Base-by-base conservation (phyloP, 805 yeast genomes). In the Kodamaea neixiangensis region DNA sequence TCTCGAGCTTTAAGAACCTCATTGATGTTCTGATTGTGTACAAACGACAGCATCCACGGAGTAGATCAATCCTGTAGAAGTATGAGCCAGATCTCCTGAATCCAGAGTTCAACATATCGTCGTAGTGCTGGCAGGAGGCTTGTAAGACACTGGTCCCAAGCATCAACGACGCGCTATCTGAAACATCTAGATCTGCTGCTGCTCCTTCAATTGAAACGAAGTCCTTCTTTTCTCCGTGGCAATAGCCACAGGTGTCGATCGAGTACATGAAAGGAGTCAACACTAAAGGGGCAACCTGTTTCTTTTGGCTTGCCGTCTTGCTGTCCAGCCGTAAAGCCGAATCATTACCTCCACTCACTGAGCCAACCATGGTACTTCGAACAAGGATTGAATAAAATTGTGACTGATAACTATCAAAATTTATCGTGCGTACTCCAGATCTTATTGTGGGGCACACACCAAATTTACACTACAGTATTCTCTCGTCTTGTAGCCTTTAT, bases 81-180 rank as follows among this genome's bases (percentile, higher is more conserved):
- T 81, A 87, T 1, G 67, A 64, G 0, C 97, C 97, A 29, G 94
- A 86, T 49, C 97, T 72, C 64, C 96, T 79, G 61, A 80, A 90
- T 1, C 96, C 96, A 57, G 75, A 69, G 58, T 89, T 84, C 58
- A 92, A 81, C 55, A 88, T 63, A 17, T 58, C 61, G 60, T 88
- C 92, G 60, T 90, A 90, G 21, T 77, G 78, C 14, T 64, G 63
- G 5, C 79, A 69, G 0, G 81, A 63, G 71, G 83, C 73, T n/a
- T 64, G 64, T 42, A 73, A 74, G 7, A 74, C 71, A 14, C 68
- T 69, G 47, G 80, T 50, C 2, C 78, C 79, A 15, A 75, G 62
- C 18, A 71, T 63, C 34, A 64, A 53, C 14, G 56, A 60, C 5
- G 15, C 15, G 13, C 31, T 55, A 1, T 43, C 67, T 11, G 68